Evolutionary conservation across 306 rosid species (phyloP), one percentile per base, ranked within the genome.

Genomic region (Canavalia gladiata): DNA sequence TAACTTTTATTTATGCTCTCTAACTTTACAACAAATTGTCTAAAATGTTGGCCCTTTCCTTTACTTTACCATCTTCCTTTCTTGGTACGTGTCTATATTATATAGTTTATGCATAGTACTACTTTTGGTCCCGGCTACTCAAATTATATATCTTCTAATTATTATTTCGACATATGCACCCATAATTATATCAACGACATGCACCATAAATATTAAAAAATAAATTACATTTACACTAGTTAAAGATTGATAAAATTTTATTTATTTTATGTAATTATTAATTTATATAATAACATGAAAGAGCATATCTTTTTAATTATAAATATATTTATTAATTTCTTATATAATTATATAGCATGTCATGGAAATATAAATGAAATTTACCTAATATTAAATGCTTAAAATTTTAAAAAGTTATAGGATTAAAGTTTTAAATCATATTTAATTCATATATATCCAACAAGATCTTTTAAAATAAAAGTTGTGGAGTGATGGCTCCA

Each of bases 21-120:
- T 5, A 77, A 72, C 86, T 78, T 83, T 78, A 55, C 52, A 72
- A 72, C 79, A 78, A 78, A 4, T 54, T 74, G 35, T 73, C 64
- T 47, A 52, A 77, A 77, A 49, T 34, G 68, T 34, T 7, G 30
- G 63, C 54, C 75, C 79, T 70, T 82, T 43, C 12, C 5, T 71
- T 57, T 25, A 2, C 74, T 83, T 83, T 72, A 13, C 34, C 4
- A 46, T 35, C 28, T 79, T 55, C 72, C 83, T 77, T 71, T 63
- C 60, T 71, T 5, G 75, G 3, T 69, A 65, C 63, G 9, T 60
- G 52, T 69, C 81, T 60, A 51, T 30, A 41, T 82, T 31, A 69
- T 31, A 69, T 70, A 25, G 63, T 33, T 56, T 76, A 57, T 45
- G 11, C 35, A n/a, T 56, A 54, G 31, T 31, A 31, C 60, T 52